Conservation (phyloP, 2,329 filamentous ascomycete species). For the Westerdykella ornata region DNA sequence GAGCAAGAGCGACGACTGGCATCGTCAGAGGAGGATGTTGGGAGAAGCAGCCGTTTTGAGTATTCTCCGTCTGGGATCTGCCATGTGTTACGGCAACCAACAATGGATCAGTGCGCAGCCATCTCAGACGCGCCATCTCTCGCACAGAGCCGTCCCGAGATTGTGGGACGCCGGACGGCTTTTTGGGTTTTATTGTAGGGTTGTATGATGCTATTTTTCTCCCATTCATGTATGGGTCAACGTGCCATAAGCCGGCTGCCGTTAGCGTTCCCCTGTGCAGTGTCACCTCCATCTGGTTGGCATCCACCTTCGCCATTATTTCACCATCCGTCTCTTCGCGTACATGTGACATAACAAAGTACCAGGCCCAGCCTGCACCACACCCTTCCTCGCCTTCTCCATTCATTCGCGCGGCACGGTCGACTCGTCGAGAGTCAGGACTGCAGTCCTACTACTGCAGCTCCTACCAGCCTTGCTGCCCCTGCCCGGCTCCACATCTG, state of each 20-base stretch:
- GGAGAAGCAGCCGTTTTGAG: too few relatives aligned
- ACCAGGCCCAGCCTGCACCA: conserved; percentile 21
- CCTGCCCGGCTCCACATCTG: conserved; percentile 11
- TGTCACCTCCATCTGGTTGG: conserved; percentile 4
- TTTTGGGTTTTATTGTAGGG: conserved; percentile 4
- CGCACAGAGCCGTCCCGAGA: conserved; percentile 6
- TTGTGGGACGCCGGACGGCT: conserved; percentile 10
- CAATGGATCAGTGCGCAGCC: not conserved
- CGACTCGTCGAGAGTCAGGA: conserved; percentile 5
- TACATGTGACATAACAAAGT: conserved; percentile 28
- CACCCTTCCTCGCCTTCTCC: conserved; percentile 11
- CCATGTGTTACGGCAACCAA: not conserved
- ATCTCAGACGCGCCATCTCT: not conserved
- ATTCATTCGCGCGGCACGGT: conserved; percentile 10
- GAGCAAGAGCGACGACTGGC: not conserved
- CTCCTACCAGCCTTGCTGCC: conserved; percentile 15
- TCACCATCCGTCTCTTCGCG: conserved; percentile 9
- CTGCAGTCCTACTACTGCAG: conserved; percentile 10
- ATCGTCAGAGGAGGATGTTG: too few relatives aligned
- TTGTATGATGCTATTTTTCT: not conserved
- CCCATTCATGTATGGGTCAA: conserved; percentile 3
- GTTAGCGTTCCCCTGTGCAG: conserved; percentile 9
- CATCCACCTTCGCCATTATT: not conserved
- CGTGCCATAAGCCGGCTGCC: conserved; percentile 9
- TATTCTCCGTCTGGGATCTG: conserved; percentile 12